Conservation (phyloP, 305 asterid genomes). For the Fraxinus angustifolia region DNA sequence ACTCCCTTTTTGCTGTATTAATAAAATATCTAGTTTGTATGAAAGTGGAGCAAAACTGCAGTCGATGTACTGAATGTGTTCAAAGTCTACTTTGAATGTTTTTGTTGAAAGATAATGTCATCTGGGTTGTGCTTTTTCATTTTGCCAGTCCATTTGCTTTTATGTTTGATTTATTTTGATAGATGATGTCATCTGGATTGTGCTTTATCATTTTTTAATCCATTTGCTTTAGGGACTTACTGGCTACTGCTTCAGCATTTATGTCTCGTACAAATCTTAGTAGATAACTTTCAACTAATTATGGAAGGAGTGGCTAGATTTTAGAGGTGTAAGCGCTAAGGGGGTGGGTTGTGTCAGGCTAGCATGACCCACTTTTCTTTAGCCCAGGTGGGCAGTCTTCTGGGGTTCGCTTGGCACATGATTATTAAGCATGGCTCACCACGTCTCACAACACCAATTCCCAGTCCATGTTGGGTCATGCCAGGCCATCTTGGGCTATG, state of each 20-base stretch:
- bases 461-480: background rate
- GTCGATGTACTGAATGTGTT: background rate
- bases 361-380: background rate
- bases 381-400: background rate
- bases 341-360: background rate
- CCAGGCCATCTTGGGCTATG: background rate
- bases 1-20: background rate
- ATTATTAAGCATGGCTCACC: background rate
- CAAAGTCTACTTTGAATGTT: background rate
- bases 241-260: background rate
- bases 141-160: background rate
- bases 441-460: background rate
- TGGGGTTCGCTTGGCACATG: background rate
- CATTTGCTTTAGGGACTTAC: background rate
- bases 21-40: background rate
- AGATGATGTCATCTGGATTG: background rate
- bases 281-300: background rate
- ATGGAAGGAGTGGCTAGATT: background rate
- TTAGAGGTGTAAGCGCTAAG: background rate
- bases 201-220: background rate
- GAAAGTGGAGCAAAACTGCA: background rate
- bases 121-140: background rate
- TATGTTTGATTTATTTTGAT: background rate
- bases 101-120: background rate
- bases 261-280: background rate